phyloP scores from a whole-genome alignment of 495 filamentous ascomycete genomes.

The Penicillium atrosanguineum region DNA sequence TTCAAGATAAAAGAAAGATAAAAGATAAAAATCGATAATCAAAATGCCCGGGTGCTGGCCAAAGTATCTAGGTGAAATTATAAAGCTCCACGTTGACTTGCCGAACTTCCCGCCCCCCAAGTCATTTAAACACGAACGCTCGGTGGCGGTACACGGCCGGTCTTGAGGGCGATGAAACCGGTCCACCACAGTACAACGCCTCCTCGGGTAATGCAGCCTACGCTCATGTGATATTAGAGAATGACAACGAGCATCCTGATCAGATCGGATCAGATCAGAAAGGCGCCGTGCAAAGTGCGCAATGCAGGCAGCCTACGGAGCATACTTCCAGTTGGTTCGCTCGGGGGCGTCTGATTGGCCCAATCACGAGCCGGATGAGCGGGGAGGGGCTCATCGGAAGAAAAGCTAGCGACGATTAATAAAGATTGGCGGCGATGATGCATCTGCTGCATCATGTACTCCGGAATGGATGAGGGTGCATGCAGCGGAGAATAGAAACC shows the following conservation, averaged over 20 bases:
- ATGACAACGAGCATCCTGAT: constrained; percentile 10
- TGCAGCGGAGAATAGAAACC: constrained; percentile 23
- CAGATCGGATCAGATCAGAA: constrained; percentile 7
- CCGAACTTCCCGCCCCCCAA: constrained; percentile 27
- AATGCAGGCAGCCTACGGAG: constrained; percentile 17
- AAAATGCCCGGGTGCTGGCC: too few species aligned
- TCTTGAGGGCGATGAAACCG: constrained; percentile 28
- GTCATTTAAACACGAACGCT: constrained; percentile 15
- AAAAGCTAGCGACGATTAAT: constrained; percentile 4
- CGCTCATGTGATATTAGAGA: constrained; percentile 20
- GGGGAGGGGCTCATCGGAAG: constrained; percentile 17
- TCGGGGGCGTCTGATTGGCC: constrained; percentile 3
- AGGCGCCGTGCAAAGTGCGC: not conserved
- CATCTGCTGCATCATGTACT: constrained; percentile 34
- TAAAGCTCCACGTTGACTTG: constrained; percentile 22
- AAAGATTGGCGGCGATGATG: constrained; percentile 28
- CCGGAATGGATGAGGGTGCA: constrained; percentile 21
- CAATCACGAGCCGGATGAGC: constrained; percentile 8
- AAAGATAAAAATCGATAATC: not conserved
- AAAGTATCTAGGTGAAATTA: not conserved
- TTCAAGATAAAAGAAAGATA: not conserved
- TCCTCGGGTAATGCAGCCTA: constrained; percentile 11
- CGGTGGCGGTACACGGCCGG: constrained; percentile 9
- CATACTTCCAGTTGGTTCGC: constrained; percentile 9
- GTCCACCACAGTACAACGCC: constrained; percentile 16